Evolutionary conservation across 441 rosid genomes (phyloP), one percentile per base, ranked within the genome.

Genomic region (Populus hybrid): DNA sequence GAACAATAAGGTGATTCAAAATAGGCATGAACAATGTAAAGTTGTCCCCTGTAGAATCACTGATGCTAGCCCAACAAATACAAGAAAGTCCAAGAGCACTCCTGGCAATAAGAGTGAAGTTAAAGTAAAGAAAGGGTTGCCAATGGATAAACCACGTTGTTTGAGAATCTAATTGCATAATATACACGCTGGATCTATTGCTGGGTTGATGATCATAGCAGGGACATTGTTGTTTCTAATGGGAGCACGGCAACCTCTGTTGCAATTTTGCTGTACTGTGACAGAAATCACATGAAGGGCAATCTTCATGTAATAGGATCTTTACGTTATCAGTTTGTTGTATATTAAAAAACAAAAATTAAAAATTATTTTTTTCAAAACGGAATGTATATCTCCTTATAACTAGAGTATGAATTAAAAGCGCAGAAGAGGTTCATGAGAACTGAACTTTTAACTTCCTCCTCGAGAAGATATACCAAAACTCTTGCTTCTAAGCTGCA

Each of bases 1-100:
- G 86, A 85, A 81, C 65, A 82, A 78, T 18, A 76, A 73, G 38
- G 19, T 7, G 59, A 74, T 76, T 65, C 88, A 74, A 75, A 81
- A 76, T 12, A 78, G 87, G 73, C 86, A 82, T 75, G 67, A 73
- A 38, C 77, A 69, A 7, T 72, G 87, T 76, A 84, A 82, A 75
- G 78, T 59, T 71, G 64, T 32, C n/a, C 71, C 72, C 21, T 73
- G 67, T 57, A 72, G 64, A 34, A 78, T 80, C 70, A 30, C 7
- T n/a, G 53, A 72, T 57, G 74, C 77, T 24, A 79, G 36, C 75
- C 74, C 77, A 38, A 36, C 3, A 24, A 71, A 67, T 73, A 69
- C 82, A 26, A 80, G 71, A 40, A 78, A 80, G 77, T 78, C 86
- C 57, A 73, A 73, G 73, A 82, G 77, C 69, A 26, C 69, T 7